Evolutionary conservation across 805 yeast species (phyloP), one percentile per base, ranked within the genome.

Genomic region (Komagataella pastoris): DNA sequence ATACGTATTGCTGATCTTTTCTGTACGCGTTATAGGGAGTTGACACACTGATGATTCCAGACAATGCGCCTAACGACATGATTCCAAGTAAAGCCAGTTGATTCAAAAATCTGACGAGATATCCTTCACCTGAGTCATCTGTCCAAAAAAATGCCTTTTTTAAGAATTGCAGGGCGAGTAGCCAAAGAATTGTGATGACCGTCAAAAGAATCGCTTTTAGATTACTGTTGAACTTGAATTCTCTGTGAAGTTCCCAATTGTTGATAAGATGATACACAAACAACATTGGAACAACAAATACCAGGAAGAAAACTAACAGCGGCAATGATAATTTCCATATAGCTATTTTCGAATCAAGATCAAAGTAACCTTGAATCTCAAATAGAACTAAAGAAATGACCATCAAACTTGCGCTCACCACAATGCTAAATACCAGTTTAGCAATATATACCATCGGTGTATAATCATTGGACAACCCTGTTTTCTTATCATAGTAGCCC

Each of bases 1-100:
- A 10, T 30, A 30, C 14, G 40, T 30, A 30, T 14, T 30, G 40
- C 40, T 30, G 40, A 3, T 30, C 40, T 30, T 14, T 14, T 30
- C 40, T 30, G 40, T 30, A 30, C 6, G 40, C 14, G 40, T 30
- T 30, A 12, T 30, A 30, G 7, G 79, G 72, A 0, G 78, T 74
- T 46, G 77, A 69, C 12, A 73, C 62, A 6, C 77, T 72, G 1
- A 81, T 82, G 47, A 77, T 68, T 2, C 82, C 82, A 8, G 78
- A 75, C 17, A 77, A 61, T 1, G 74, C 55, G 0, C 80, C 76
- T 50, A 77, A 66, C 50, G 74, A 68, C n/a, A 76, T 66, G 30
- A 77, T 71, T 0, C 83, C 83, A 24, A 74, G 64, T 47, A 77
- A 59, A 3, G 74, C 68, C 30, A 77, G 57, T 56, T 76, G 74